phyloP scores from a whole-genome alignment of 192 early-diverging fungal species.

The Spinellus fusiger region DNA sequence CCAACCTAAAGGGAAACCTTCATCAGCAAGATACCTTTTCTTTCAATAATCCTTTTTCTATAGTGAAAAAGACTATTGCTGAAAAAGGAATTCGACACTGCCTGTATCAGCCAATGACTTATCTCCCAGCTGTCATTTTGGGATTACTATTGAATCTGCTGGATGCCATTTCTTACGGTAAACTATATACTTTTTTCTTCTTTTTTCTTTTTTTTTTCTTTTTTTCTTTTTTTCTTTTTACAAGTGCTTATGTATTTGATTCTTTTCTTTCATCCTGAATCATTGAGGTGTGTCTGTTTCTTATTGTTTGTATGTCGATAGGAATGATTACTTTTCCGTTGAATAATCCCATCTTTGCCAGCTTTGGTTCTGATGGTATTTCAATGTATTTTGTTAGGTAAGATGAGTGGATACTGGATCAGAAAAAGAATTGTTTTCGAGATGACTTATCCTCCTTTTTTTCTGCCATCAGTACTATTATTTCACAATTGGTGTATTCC shows the following conservation, averaged over 20 bases:
- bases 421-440: slow-evolving; percentile 4
- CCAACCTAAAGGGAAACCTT: no score
- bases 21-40: no score
- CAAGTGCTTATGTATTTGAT: neutral
- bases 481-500: slow-evolving; percentile 68
- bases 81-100: no score
- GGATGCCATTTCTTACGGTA: slow-evolving; percentile 85
- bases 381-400: slow-evolving; percentile 92
- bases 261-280: slow-evolving; percentile 2
- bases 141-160: slow-evolving; percentile 89
- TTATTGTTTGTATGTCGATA: slow-evolving; percentile 13
- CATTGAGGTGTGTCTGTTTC: neutral
- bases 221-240: no score
- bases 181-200: no score
- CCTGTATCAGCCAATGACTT: slow-evolving; percentile 50
- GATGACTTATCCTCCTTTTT: neutral
- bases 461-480: slow-evolving; percentile 37
- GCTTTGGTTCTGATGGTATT: slow-evolving; percentile 80
- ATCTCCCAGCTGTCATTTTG: slow-evolving; percentile 84
- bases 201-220: no score
- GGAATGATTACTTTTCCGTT: slow-evolving; percentile 88
- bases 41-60: no score
- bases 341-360: slow-evolving; percentile 59
- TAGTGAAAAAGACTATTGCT: no score
- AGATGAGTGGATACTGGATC: neutral